phyloP scores from a whole-genome alignment of 164 flowering plant genomes.

The Nymphaea colorata region DNA sequence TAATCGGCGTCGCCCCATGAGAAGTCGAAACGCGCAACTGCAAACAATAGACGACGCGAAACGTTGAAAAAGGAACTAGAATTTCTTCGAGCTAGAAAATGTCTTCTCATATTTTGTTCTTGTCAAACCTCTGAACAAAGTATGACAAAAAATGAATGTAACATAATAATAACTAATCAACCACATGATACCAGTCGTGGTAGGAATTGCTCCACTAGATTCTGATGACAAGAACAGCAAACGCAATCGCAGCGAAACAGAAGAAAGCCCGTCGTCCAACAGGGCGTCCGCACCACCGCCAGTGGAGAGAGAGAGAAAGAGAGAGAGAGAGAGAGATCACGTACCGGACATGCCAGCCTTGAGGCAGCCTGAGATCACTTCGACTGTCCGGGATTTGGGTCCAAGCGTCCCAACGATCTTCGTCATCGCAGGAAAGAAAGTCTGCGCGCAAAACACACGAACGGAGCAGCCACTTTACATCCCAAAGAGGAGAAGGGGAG shows the following conservation, averaged over 20 bases:
- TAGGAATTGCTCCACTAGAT: too few relatives aligned
- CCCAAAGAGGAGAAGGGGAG: background rate
- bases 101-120: too few relatives aligned
- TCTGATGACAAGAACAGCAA: too few relatives aligned
- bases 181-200: too few relatives aligned
- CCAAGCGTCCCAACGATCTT: constrained; percentile 91
- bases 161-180: too few relatives aligned
- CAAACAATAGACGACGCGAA: background rate
- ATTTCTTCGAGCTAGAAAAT: too few relatives aligned
- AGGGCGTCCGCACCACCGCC: too few relatives aligned
- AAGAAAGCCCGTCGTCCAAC: too few relatives aligned
- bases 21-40: constrained; percentile 91
- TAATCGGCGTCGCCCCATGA: constrained; percentile 77
- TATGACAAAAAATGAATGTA: too few relatives aligned
- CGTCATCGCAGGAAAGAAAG: constrained; percentile 75
- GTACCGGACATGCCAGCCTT: constrained; percentile 96
- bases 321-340: background rate
- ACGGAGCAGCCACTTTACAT: background rate
- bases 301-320: background rate
- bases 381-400: constrained; percentile 66
- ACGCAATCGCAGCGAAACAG: too few relatives aligned
- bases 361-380: constrained; percentile 66
- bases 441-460: constrained; percentile 21
- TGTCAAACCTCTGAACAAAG: too few relatives aligned
- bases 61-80: too few relatives aligned